A percentile compares a stretch with the other conserved stretches of the same genome.
These are phyloP conservation scores for Arthrobotrys conoides DNA, from an alignment of 2,329 filamentous ascomycete genomes.

Conservation along the genomic window DNA sequence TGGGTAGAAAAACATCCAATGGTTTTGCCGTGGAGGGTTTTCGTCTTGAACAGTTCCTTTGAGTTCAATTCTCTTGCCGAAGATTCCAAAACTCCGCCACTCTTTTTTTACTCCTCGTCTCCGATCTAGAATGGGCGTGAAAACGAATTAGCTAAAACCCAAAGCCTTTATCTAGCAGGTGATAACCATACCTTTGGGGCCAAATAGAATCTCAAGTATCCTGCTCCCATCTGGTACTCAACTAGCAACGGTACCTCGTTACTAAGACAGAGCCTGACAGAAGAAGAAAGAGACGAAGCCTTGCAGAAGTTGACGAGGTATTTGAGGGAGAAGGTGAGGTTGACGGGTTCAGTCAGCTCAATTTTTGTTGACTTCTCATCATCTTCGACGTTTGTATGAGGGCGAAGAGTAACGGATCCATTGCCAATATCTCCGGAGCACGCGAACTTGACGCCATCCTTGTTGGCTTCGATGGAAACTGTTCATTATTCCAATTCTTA, in stretches of 20 bases:
- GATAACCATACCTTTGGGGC: slow-evolving; percentile 85
- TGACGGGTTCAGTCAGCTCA: slow-evolving; percentile 89
- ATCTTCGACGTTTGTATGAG: slow-evolving; percentile 90
- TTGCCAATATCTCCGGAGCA: slow-evolving; percentile 96
- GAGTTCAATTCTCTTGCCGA: not conserved
- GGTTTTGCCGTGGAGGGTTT: not conserved
- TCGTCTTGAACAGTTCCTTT: not conserved
- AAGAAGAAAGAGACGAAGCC: slow-evolving; percentile 83
- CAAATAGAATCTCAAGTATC: slow-evolving; percentile 95
- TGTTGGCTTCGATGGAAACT: slow-evolving; percentile 96
- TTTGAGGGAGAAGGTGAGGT: slow-evolving; percentile 97
- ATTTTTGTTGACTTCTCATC: slow-evolving; percentile 88
- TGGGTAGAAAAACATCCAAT: slow-evolving; percentile 8
- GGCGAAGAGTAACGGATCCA: slow-evolving; percentile 90
- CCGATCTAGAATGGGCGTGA: slow-evolving; percentile 74
- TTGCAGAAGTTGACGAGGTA: slow-evolving; percentile 99
- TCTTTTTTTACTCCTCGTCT: slow-evolving; percentile 73
- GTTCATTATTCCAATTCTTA: slow-evolving; percentile 35
- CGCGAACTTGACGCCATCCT: slow-evolving; percentile 96
- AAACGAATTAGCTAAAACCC: slow-evolving; percentile 5
- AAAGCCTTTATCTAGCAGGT: not conserved
- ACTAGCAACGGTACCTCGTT: slow-evolving; percentile 96
- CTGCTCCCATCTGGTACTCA: slow-evolving; percentile 78
- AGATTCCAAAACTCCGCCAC: not conserved
- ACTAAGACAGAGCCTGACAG: slow-evolving; percentile 92